Base-by-base conservation (phyloP, 2,329 filamentous ascomycete species). In the Rhytidhysteron rufulum region DNA sequence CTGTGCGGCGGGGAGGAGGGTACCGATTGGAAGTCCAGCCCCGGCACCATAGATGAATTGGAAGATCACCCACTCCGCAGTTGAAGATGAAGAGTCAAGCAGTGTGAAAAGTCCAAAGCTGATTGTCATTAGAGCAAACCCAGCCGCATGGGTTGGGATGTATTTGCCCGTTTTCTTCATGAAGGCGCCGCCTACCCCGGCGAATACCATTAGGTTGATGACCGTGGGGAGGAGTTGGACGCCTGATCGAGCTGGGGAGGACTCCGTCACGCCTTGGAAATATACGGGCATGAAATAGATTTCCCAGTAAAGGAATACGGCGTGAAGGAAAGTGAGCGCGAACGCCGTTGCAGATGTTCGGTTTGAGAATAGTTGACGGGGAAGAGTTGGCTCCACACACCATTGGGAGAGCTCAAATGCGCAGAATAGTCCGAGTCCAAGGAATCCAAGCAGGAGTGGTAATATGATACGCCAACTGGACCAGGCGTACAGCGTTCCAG, bases 221-320 rank as follows among this genome's bases (percentile, higher is more conserved):
- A 62, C 33, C 1, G 47, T 60, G 4, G 54, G 51, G 1, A 71
- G 55, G 19, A 68, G 40, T 11, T 58, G 48, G 1, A 69, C 53
- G 1, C 64, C 68, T 0, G 67, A 55, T 0, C 57, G 45, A 0
- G 53, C 46, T 0, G 73, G 63, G 0, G 57, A 53, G 4, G 60
- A 56, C 1, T 53, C 35, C 4, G 56, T 53, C 0, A 75, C 67
- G 1, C 57, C 61, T 39, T 74, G 69, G 49, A 74, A 73, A 47
- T 71, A 75, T 6, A 74, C 48, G 0, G 72, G 69, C 1, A 73
- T 40, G 46, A 71, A 73, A 53, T 63, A 68, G 20, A 63, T 46
- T 6, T 54, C 42, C 60, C 66, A 69, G 34, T 62, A 62, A 4
- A 58, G 40, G 7, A 69, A 48, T 4, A 70, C 42, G 4, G 57